phyloP scores from a whole-genome alignment of 129 eudicot species.

The Kitagawia praeruptora region DNA sequence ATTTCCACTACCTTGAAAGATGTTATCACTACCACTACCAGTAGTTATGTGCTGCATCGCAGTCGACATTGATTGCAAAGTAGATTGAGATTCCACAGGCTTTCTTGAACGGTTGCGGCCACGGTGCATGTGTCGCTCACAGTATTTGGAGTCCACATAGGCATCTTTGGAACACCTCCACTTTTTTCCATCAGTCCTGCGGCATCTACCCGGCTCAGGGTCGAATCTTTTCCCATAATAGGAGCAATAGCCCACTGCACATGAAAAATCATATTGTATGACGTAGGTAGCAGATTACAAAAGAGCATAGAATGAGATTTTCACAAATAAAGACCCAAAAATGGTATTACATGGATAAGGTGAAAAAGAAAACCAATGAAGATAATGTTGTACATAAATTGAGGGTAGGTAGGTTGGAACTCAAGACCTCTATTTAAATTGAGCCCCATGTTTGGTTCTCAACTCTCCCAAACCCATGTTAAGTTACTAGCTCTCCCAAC shows the following conservation, averaged over 20 bases:
- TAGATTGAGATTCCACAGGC: constrained; percentile 98
- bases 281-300: not conserved
- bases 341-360: not conserved
- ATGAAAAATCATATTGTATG: not conserved
- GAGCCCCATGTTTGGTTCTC: not conserved
- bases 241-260: constrained; percentile 75
- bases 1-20: constrained; percentile 33
- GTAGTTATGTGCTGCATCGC: constrained; percentile 42
- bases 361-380: not conserved
- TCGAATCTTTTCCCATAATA: constrained; percentile 84
- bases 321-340: not conserved
- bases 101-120: constrained; percentile 99
- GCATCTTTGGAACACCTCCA: constrained; percentile 98
- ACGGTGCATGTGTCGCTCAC: constrained; percentile 99
- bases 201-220: constrained; percentile 95
- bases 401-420: not conserved
- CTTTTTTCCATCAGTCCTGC: constrained; percentile 95
- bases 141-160: constrained; percentile 80
- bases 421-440: not conserved
- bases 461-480: not conserved
- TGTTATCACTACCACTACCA: constrained; percentile 34
- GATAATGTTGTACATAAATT: not conserved
- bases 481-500: not conserved
- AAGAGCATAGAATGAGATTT: not conserved
- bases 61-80: constrained; percentile 59